Conservation (phyloP, 352 stramenopile genomes). For the Aphanomyces stellatus region DNA sequence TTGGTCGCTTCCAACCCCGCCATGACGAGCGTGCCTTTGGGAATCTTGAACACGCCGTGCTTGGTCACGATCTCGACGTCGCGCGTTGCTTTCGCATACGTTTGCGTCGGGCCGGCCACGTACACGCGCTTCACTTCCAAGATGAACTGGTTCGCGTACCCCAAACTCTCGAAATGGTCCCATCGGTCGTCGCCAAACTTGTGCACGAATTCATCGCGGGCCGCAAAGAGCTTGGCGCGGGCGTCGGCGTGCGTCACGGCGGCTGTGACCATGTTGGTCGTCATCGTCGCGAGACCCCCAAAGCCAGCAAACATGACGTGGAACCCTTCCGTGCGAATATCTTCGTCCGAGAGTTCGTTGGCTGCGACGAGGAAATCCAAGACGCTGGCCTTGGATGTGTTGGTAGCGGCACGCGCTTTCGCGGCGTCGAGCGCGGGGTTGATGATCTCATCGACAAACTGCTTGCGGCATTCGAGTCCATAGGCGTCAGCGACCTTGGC, state of each 20-base stretch:
- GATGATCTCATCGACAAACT: constrained; percentile 4
- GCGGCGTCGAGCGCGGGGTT: background rate
- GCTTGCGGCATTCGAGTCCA: background rate
- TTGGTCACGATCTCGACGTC: background rate
- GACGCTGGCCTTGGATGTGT: background rate
- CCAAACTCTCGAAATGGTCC: constrained; percentile 1
- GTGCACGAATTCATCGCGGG: background rate
- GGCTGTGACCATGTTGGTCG: constrained; percentile 9
- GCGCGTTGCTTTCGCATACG: background rate
- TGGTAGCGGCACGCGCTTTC: background rate
- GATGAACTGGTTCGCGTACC: constrained; percentile 9
- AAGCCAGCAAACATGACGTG: constrained; percentile 13
- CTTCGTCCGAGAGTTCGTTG: background rate
- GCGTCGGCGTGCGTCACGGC: background rate
- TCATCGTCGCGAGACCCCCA: background rate
- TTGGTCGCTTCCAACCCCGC: constrained; percentile 6
- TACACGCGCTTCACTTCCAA: constrained; percentile 11
- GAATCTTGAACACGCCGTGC: background rate
- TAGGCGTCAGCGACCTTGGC: background rate
- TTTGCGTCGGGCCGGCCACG: constrained; percentile 6
- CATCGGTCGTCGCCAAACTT: constrained; percentile 11
- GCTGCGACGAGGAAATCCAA: constrained; percentile 6
- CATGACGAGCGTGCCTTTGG: background rate
- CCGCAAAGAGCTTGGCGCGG: background rate
- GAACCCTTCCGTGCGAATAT: background rate